Percentiles rank a stretch among this genome's conserved stretches.
Conservation (phyloP, 2,329 filamentous ascomycete species). For the Exophiala dermatitidis region DNA sequence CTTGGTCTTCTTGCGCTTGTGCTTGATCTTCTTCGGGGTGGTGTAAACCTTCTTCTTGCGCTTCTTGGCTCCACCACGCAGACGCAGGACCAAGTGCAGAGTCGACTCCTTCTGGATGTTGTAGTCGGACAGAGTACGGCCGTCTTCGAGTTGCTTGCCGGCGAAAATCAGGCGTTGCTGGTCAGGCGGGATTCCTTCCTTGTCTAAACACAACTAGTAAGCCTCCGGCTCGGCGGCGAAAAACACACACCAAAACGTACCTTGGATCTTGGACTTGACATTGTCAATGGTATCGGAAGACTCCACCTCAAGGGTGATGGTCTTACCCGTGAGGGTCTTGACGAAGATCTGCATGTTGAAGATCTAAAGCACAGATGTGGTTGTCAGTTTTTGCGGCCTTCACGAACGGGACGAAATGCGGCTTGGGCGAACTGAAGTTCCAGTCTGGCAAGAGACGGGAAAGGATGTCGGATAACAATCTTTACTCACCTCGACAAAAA, state of each 20-base stretch:
- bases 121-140: conserved; percentile 98
- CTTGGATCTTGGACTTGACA: conserved; percentile 95
- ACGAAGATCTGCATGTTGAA: conserved; percentile 50
- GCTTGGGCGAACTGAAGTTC: background rate
- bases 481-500: conserved; percentile 50
- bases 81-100: conserved; percentile 93
- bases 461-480: background rate
- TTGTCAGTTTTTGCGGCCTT: conserved; percentile 8
- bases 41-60: conserved; percentile 99
- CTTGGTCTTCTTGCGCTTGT: conserved; percentile 99
- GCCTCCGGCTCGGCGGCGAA: background rate
- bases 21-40: conserved; percentile 99
- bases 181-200: conserved; percentile 98
- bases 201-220: conserved; percentile 54
- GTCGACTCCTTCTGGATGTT: conserved; percentile 99
- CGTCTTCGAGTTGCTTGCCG: conserved; percentile 99
- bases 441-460: background rate
- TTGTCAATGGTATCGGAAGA: conserved; percentile 99
- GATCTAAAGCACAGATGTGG: conserved; percentile 28
- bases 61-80: conserved; percentile 99
- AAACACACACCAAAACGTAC: conserved; percentile 35
- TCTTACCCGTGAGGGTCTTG: conserved; percentile 89
- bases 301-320: conserved; percentile 99
- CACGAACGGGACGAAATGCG: background rate
- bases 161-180: conserved; percentile 99